Base-by-base conservation (phyloP, 495 filamentous ascomycete species). In the Penicillium argentinense region DNA sequence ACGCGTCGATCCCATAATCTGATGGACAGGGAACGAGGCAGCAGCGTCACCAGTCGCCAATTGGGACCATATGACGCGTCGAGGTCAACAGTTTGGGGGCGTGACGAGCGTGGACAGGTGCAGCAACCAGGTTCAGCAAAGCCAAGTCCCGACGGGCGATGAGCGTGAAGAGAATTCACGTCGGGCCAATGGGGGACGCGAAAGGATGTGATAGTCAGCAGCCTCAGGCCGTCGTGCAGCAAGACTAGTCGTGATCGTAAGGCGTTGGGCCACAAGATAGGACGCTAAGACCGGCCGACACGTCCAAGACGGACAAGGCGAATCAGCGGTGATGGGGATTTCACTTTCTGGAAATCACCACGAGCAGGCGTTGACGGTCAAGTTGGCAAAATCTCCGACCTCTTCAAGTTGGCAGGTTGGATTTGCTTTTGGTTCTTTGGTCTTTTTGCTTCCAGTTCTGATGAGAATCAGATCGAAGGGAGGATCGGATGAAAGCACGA, bases 1-100 rank as follows among this genome's bases (percentile, higher is more conserved):
- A 76, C 80, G 84, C 77, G 88, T 81, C 72, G 83, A 72, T 59
- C 76, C 75, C 83, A 86, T 86, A 48, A 30, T 65, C 49, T 47
- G 41, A 33, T 42, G 13, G 43, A 29, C 16, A 32, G 28, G 27
- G 38, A 24, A 36, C 21, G 34, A 46, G 23, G 23, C 25, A 27
- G 26, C 26, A 33, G 21, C 38, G 56, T 51, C 56, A 52, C 42
- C 23, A 53, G 36, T 49, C 47, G 33, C 49, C 46, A 36, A 13
- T 23, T 18, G 46, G 30, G 45, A 58, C 44, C 53, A 47, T 53
- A 52, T 49, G 60, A 60, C 54, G 59, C 61, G 61, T 63, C 49
- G 45, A 32, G 51, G 53, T 54, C 42, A 36, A 47, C 47, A 28
- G 28, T 42, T 38, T 36, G 32, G 32, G 17, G 16, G 30, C 13